Conservation (phyloP, 1,139 yeast species). For the Diutina siamensis region DNA sequence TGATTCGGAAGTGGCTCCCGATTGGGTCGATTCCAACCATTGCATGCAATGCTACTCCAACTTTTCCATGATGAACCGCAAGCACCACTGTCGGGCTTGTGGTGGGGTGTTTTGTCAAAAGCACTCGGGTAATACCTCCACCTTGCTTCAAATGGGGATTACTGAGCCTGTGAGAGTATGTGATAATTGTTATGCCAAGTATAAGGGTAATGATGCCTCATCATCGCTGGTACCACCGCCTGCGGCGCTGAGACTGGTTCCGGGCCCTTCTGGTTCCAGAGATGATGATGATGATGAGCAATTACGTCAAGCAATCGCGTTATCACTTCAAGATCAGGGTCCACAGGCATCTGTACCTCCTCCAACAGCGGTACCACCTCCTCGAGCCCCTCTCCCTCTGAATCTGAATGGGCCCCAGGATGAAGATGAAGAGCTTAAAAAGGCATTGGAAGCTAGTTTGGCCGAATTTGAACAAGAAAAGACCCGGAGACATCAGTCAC, state of each 20-base stretch:
- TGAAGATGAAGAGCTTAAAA: slow-evolving; percentile 80
- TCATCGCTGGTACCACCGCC: background rate
- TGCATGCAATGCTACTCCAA: slow-evolving; percentile 88
- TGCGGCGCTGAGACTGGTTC: background rate
- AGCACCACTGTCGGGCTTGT: slow-evolving; percentile 94
- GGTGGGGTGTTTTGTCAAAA: slow-evolving; percentile 89
- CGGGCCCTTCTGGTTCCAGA: background rate
- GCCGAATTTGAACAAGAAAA: slow-evolving; percentile 30
- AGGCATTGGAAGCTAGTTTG: slow-evolving; percentile 91
- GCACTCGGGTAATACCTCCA: slow-evolving; percentile 60
- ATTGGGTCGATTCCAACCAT: slow-evolving; percentile 92
- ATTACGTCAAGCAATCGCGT: slow-evolving; percentile 62
- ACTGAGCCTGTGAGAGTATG: slow-evolving; percentile 87
- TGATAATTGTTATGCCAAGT: slow-evolving; percentile 64
- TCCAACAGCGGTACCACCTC: slow-evolving; percentile 9
- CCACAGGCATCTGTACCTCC: too few relatives aligned
- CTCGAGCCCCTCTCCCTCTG: too few relatives aligned
- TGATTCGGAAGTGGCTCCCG: slow-evolving; percentile 92
- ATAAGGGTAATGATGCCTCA: slow-evolving; percentile 1
- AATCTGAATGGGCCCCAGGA: too few relatives aligned
- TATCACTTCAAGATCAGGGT: slow-evolving; percentile 54
- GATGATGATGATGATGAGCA: slow-evolving; percentile 58
- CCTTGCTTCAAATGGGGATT: slow-evolving; percentile 79
- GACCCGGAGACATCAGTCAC: slow-evolving; percentile 10
- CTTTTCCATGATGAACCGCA: slow-evolving; percentile 74